Base-by-base conservation (phyloP, 352 stramenopile species). In the Pythium pyrilobum region DNA sequence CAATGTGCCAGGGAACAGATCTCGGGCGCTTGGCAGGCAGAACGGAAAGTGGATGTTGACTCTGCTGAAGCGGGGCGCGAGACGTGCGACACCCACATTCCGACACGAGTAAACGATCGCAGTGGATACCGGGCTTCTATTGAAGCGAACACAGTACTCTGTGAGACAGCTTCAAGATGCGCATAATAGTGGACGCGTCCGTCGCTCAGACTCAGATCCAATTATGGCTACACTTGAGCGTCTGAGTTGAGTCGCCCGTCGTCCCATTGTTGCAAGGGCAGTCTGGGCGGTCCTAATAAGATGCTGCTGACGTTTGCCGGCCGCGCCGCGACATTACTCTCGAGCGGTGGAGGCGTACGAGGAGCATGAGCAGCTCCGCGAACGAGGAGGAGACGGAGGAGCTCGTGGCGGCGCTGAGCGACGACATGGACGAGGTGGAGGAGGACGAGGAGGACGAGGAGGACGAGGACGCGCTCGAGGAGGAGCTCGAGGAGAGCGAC, bases 381-480 rank as follows among this genome's bases (percentile, higher is more conserved):
- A 64, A 48, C 34, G 56, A 64, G 21, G 47, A 52, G 38, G 56
- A 64, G 40, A 48, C 49, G 7, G 56, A 57, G 41, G 56, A 64
- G 48, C 48, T 58, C 13, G 48, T 58, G 31, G 40, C 42, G 40
- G 46, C 38, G 18, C 55, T 63, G 8, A 45, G 20, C 24, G 56
- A 64, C 41, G 56, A 64, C 18, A 25, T 6, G 2, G 29, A 63
- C 4, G 33, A 21, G 4, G 33, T 37, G 7, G 52, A 60, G 3
- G 33, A 48, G 3, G 34, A 48, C 2, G 34, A 36, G 4, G 27
- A 47, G n/a, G 13, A 18, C 23, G 28, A 23, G n/a, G 32, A 25
- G 6, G 25, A 45, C 9, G 31, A 39, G 5, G 25, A 40, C 12
- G 32, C 28, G 5, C n/a, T 25, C 12, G 32, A 52, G 28, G 18